Evolutionary conservation across 495 filamentous ascomycete genomes (phyloP).

Genomic region (Aspergillus haitiensis): DNA sequence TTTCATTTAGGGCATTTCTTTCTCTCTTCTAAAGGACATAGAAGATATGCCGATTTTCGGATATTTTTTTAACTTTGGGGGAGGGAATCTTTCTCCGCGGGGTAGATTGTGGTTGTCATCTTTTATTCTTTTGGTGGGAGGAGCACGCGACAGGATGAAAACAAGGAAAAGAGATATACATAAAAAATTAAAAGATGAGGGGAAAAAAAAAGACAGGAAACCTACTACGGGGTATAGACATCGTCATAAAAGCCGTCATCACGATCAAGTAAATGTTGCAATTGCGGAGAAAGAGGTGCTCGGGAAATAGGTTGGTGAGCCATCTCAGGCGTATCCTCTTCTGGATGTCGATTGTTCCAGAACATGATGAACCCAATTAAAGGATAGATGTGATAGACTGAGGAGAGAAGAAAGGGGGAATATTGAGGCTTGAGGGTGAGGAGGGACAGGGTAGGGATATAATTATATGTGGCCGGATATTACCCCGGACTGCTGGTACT

Average conservation of each 20-base stretch:
- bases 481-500: no score
- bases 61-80: constrained; percentile 1
- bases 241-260: constrained; percentile 79
- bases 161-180: no score
- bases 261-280: constrained; percentile 74
- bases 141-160: constrained; percentile 7
- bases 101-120: neutral
- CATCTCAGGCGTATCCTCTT: constrained; percentile 36
- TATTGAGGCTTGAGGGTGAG: neutral
- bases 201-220: constrained; percentile 24
- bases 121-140: constrained; percentile 4
- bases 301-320: constrained; percentile 52
- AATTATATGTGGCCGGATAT: no score
- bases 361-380: constrained; percentile 29
- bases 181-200: no score
- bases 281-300: constrained; percentile 63
- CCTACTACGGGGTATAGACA: constrained; percentile 78
- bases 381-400: neutral
- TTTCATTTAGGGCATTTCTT: neutral
- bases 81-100: constrained; percentile 11
- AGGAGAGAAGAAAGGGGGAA: neutral
- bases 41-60: neutral
- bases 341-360: constrained; percentile 35
- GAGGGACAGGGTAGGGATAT: neutral
- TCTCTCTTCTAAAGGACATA: neutral